phyloP scores from a whole-genome alignment of 176 grass and related monocot genomes.

The Eragrostis curvula region DNA sequence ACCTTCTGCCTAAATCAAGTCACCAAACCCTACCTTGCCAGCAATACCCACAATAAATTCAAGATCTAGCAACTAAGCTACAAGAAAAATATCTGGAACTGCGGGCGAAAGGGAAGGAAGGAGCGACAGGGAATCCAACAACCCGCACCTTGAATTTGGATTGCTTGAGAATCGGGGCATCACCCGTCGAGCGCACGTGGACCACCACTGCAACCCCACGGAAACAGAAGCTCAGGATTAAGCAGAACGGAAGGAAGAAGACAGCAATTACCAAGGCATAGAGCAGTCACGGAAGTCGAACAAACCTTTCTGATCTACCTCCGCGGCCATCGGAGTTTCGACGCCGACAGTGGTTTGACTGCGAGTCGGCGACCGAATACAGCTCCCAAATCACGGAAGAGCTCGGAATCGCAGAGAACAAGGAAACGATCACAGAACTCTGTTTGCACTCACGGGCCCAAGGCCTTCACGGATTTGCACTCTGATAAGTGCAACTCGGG shows the following conservation, averaged over 20 bases:
- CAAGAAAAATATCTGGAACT: not conserved
- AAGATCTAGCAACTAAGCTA: not conserved
- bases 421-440: not conserved
- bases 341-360: not conserved
- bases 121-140: not conserved
- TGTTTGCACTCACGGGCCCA: not conserved
- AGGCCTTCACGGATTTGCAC: too few species aligned
- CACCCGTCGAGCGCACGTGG: constrained; percentile 70
- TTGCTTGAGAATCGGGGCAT: constrained; percentile 84
- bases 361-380: not conserved
- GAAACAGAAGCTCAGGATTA: not conserved
- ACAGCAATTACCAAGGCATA: not conserved
- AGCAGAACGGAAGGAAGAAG: not conserved
- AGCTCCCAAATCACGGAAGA: not conserved
- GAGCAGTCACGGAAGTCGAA: not conserved
- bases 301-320: constrained; percentile 57
- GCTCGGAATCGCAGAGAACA: not conserved
- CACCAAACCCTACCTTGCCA: constrained; percentile 10
- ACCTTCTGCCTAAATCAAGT: not conserved
- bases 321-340: constrained; percentile 35
- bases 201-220: constrained; percentile 60
- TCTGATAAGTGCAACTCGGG: too few species aligned
- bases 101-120: not conserved
- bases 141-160: constrained; percentile 70
- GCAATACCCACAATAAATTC: not conserved